Evolutionary conservation across 176 grass and related monocot species (phyloP).

Genomic region (Oryza brachyantha): DNA sequence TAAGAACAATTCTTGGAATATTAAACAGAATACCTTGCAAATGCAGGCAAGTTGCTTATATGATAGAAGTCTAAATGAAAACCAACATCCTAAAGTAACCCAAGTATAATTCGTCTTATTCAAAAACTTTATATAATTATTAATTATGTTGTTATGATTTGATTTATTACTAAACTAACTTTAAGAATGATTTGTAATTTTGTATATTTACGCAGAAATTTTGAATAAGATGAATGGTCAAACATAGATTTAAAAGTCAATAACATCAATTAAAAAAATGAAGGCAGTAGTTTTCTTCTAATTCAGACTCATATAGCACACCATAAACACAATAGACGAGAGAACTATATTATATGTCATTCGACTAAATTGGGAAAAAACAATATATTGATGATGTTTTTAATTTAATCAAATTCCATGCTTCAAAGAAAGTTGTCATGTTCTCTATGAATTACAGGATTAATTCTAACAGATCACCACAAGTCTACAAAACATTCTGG

Average conservation of each 20-base stretch:
- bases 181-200: too few relatives aligned
- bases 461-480: neutral
- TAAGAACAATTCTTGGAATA: neutral
- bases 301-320: neutral
- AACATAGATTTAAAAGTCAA: too few relatives aligned
- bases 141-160: too few relatives aligned
- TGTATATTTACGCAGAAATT: too few relatives aligned
- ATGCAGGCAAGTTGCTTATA: neutral
- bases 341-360: neutral
- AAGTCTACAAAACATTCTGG: neutral
- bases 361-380: neutral
- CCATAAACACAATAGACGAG: neutral
- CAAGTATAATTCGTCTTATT: too few relatives aligned
- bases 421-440: neutral
- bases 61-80: neutral
- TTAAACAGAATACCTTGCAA: neutral
- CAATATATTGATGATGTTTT: too few relatives aligned
- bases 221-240: too few relatives aligned
- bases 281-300: neutral
- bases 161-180: too few relatives aligned
- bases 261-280: too few relatives aligned
- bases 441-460: neutral
- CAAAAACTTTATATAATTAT: too few relatives aligned
- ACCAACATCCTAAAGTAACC: too few relatives aligned
- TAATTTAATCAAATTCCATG: conserved; percentile 3